Evolutionary conservation across 2,329 filamentous ascomycete species (phyloP), one percentile per base, ranked within the genome.

Genomic region (Hymenoscyphus repandus): DNA sequence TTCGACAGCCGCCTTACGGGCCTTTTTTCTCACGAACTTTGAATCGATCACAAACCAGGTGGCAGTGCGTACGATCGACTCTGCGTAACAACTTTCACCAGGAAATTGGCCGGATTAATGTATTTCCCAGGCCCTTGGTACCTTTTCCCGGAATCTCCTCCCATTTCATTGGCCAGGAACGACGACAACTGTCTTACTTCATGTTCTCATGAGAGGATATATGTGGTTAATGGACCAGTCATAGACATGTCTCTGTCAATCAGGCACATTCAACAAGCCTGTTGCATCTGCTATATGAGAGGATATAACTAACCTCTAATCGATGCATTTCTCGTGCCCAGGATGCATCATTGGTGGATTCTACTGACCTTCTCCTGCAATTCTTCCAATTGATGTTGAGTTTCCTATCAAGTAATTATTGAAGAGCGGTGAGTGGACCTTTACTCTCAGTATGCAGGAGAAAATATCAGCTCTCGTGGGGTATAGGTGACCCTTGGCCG

Each of bases 401-500:
- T 37, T 13, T 37, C 15, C 13, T n/a, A 37, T 32, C 22, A 27
- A 27, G 13, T 13, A 44, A 44, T 17, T 41, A 31, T 44, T 31
- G 41, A 44, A 33, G 13, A 33, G 41, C 41, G 41, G 41, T 44
- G 41, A 44, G 41, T 44, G 41, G 41, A 22, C 15, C 22, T 22
- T 31, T n/a, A 22, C 32, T 15, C 22, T 10, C 32, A n/a, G 22
- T 11, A 17, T 6, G 41, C 30, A n/a, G 22, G n/a, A 44, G n/a
- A 27, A 27, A 13, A 44, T 22, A 32, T 22, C 41, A 22, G 22
- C 13, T 15, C 41, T 15, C 13, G 41, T 13, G 41, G 15, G 13
- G 41, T 31, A 31, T 41, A 31, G 32, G 22, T 31, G 22, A 44
- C 41, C 41, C 41, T 44, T 44, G 41, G 41, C 22, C 20, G 41